Evolutionary conservation across 2,329 filamentous ascomycete genomes (phyloP), one percentile per base, ranked within the genome.

Genomic region (Chaetomiaceae sp.): DNA sequence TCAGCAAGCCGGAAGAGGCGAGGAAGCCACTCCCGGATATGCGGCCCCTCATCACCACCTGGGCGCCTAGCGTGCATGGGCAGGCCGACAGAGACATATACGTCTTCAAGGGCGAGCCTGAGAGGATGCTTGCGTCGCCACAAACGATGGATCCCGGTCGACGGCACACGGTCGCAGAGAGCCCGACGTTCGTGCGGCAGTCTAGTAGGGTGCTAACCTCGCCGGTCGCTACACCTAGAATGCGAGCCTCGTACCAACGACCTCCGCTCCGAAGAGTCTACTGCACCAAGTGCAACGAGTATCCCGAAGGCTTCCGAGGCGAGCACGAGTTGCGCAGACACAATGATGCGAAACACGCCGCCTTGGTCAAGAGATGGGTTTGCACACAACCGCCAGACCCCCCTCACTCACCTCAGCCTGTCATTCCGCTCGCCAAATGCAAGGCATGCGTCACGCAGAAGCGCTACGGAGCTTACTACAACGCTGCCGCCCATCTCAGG

Each of bases 241-340:
- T 67, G 20, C 64, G 68, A 35, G 63, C 70, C 1, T 65, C 72
- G 0, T 76, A 76, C 47, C 74, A 75, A 49, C 67, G 74, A 20
- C 70, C 73, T 18, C 77, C 80, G 19, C 76, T 88, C 42, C 78
- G 81, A 19, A 86, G 88, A 55, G 83, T 89, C 40, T 83, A 80
- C 61, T 96, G 90, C 65, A 71, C 73, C 15, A 78, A 84, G 56
- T 96, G 90, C 69, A 81, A 83, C 55, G 86, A 88, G 58, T 83
- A 91, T 50, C 86, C 86, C 3, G 83, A 89, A 50, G 89, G 90
- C 5, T 96, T 95, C 64, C 84, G 90, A 37, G 90, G 90, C 48
- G 88, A 94, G 46, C 90, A 95, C 64, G 90, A 96, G 64, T 73
- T 89, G 39, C 74, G 83, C 45, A 75, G 86, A 47, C 86, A 90